phyloP scores from a whole-genome alignment of 2,329 filamentous ascomycete species.

The Scytalidium sp. region DNA sequence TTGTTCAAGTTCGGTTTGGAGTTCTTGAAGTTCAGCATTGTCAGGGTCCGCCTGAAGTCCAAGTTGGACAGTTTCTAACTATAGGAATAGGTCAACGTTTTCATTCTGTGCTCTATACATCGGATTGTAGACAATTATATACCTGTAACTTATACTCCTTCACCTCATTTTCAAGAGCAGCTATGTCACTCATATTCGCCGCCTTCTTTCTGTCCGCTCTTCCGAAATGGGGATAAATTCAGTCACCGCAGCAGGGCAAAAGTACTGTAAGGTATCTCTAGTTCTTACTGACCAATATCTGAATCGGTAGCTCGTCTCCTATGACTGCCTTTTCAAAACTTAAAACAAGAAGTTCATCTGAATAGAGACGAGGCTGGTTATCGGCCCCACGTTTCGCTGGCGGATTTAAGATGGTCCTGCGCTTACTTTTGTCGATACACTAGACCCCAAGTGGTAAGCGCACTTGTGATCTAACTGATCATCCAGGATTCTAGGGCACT shows the following conservation, averaged over 20 bases:
- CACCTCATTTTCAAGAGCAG: conserved; percentile 40
- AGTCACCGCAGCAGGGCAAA: neutral
- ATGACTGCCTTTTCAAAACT: neutral
- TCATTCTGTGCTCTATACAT: neutral
- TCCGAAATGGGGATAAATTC: neutral
- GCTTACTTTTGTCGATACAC: no score
- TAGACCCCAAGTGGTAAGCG: no score
- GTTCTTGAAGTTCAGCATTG: conserved; percentile 71
- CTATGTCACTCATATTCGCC: conserved; percentile 24
- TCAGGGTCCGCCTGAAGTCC: conserved; percentile 79
- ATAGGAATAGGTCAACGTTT: conserved; percentile 10
- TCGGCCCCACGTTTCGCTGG: neutral
- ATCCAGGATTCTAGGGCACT: no score
- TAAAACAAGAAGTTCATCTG: neutral
- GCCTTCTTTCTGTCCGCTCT: neutral
- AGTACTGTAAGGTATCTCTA: neutral
- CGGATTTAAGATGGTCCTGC: no score
- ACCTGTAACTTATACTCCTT: conserved; percentile 61
- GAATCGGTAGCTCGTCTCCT: neutral
- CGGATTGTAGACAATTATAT: conserved; percentile 10
- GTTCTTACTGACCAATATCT: neutral
- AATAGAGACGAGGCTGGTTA: neutral
- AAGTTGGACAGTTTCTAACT: conserved; percentile 76
- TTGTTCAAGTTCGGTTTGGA: conserved; percentile 78
- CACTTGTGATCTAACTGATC: no score